Evolutionary conservation across 306 rosid species (phyloP).

Genomic region (Sechiopsis laciniata): DNA sequence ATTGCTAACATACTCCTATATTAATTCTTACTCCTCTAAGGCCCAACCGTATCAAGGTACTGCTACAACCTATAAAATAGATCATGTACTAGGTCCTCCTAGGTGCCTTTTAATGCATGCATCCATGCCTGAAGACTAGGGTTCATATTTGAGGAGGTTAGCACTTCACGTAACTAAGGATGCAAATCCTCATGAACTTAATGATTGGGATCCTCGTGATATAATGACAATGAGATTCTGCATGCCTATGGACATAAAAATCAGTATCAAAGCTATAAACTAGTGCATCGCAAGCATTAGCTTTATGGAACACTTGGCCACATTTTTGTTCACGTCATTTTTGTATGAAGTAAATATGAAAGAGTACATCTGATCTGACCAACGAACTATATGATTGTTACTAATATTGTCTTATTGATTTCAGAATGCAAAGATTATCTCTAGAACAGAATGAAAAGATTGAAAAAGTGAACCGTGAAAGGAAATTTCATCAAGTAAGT

Average conservation of each 20-base stretch:
- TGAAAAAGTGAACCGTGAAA: conserved; percentile 85
- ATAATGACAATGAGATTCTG: background rate
- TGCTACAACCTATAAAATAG: background rate
- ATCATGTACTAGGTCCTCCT: background rate
- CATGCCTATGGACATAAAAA: background rate
- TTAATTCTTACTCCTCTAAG: too few relatives aligned
- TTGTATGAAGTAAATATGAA: background rate
- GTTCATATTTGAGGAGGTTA: background rate
- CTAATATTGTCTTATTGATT: background rate
- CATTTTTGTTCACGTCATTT: background rate
- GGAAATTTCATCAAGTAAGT: conserved; percentile 89
- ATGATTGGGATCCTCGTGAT: background rate
- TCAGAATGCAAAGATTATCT: conserved; percentile 84
- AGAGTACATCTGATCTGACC: conserved; percentile 9
- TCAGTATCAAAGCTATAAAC: conserved; percentile 4
- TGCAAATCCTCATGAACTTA: background rate
- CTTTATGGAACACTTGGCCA: background rate
- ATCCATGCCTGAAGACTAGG: background rate
- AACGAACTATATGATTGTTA: background rate
- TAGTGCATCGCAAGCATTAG: background rate
- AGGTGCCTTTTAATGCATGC: background rate
- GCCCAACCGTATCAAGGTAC: too few relatives aligned
- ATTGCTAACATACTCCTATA: too few relatives aligned
- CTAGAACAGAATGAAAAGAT: conserved; percentile 64
- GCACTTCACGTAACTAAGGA: background rate